Evolutionary conservation across 1,284 basidiomycete genomes (phyloP).

Genomic region (Cryptococcus jaspeensis): DNA sequence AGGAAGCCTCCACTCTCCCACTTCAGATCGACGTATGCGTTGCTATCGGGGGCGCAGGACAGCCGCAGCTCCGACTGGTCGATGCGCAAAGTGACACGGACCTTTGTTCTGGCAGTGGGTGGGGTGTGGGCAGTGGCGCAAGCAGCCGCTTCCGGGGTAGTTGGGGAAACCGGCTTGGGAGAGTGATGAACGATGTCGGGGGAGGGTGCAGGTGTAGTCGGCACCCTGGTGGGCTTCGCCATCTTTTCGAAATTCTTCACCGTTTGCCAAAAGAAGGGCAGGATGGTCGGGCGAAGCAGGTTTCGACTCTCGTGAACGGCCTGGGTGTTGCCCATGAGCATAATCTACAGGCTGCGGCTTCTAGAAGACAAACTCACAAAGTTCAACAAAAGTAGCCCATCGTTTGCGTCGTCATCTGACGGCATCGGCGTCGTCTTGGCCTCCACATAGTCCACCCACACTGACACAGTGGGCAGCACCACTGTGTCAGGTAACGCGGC

Average conservation of each 20-base stretch:
- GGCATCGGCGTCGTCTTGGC: slow-evolving; percentile 6
- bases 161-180: slow-evolving; percentile 3
- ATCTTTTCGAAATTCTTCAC: slow-evolving; percentile 11
- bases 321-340: slow-evolving; percentile 43
- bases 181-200: slow-evolving; percentile 1
- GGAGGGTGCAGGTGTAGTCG: slow-evolving; percentile 13
- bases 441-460: slow-evolving; percentile 65
- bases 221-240: neutral
- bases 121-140: neutral
- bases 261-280: slow-evolving; percentile 74
- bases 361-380: slow-evolving; percentile 20
- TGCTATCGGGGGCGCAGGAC: slow-evolving; percentile 82
- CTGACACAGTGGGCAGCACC: slow-evolving; percentile 70
- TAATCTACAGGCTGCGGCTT: neutral
- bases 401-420: slow-evolving; percentile 10
- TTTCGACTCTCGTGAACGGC: slow-evolving; percentile 85
- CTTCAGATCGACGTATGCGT: slow-evolving; percentile 76
- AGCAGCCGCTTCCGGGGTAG: slow-evolving; percentile 1
- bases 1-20: slow-evolving; percentile 92
- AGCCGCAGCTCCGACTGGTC: slow-evolving; percentile 80
- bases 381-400: slow-evolving; percentile 21
- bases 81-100: slow-evolving; percentile 75
- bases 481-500: slow-evolving; percentile 43
- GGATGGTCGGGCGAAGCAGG: slow-evolving; percentile 70
- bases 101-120: slow-evolving; percentile 22